Evolutionary conservation across 805 yeast genomes (phyloP).

Genomic region (Ogataea allantospora): DNA sequence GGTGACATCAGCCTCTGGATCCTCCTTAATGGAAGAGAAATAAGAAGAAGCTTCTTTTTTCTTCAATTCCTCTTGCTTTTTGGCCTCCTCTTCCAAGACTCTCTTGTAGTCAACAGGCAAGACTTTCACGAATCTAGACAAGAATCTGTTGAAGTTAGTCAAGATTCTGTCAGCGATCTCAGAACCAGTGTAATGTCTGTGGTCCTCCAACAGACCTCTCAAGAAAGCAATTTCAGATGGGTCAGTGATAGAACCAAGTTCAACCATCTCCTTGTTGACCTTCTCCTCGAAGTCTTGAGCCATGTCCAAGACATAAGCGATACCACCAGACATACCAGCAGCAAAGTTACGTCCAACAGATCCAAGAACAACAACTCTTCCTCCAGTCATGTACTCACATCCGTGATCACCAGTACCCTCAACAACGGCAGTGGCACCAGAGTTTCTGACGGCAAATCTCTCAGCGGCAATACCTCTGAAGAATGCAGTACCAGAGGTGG

Average conservation of each 20-base stretch:
- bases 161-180: slow-evolving; percentile 83
- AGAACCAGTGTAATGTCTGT: slow-evolving; percentile 90
- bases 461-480: slow-evolving; percentile 98
- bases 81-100: slow-evolving; percentile 78
- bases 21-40: slow-evolving; percentile 72
- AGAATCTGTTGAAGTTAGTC: slow-evolving; percentile 81
- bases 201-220: slow-evolving; percentile 91
- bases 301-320: slow-evolving; percentile 92
- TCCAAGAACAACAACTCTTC: slow-evolving; percentile 92
- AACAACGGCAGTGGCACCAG: slow-evolving; percentile 95
- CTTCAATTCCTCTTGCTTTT: slow-evolving; percentile 60
- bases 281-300: slow-evolving; percentile 86
- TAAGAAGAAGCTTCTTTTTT: slow-evolving; percentile 63
- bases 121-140: slow-evolving; percentile 89
- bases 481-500: slow-evolving; percentile 91
- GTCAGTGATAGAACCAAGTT: slow-evolving; percentile 70
- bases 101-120: slow-evolving; percentile 89
- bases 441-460: slow-evolving; percentile 96
- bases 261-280: slow-evolving; percentile 81
- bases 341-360: slow-evolving; percentile 89
- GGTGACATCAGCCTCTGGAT: slow-evolving; percentile 81
- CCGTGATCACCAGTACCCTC: slow-evolving; percentile 99
- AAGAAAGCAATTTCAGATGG: slow-evolving; percentile 93
- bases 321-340: slow-evolving; percentile 99
- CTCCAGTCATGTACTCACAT: slow-evolving; percentile 99